Evolutionary conservation across 352 stramenopile species (phyloP), one percentile per base, ranked within the genome.

Genomic region (Pythium utonaiense): DNA sequence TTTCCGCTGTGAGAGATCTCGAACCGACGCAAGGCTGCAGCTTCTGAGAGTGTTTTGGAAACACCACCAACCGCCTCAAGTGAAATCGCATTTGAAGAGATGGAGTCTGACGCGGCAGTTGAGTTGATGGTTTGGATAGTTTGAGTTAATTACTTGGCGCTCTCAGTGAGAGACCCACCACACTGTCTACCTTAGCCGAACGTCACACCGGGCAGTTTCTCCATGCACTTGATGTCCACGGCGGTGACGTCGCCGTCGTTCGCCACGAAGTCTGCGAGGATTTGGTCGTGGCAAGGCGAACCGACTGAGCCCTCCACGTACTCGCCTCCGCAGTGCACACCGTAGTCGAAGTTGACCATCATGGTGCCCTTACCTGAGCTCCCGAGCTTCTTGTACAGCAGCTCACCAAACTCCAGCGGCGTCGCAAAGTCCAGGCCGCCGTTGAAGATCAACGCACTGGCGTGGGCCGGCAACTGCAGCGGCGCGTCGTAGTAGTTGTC

Each of bases 381-480:
- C 5, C 42, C 19, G 34, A 77, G 49, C 13, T 50, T 60, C 0
- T 69, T 21, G 60, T 70, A 71, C 30, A 69, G 41, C 19, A 67
- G 48, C 28, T 64, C 41, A 16, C 53, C 62, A 42, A 69, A 69
- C 45, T 71, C 64, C n/a, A 44, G 42, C 3, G 58, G 66, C 17
- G 69, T 77, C 36, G 47, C 19, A 22, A 69, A 59, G 54, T 77
- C 69, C 19, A 77, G 47, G 8, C 48, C 49, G 36, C 69, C 66
- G 33, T 51, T 66, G 21, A 77, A 28, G 27, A 71, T 48, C 41
- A 77, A 31, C 6, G 60, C 69, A 25, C 57, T 69, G 13, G 50
- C 61, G 48, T 73, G 30, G 27, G 24, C 19, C 3, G 66, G 66
- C 24, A 74, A 44, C 16, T 27, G 21, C 17, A 63, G 10, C 7